phyloP scores from a whole-genome alignment of 2,329 filamentous ascomycete species.

The Coniochaeta ligniaria region DNA sequence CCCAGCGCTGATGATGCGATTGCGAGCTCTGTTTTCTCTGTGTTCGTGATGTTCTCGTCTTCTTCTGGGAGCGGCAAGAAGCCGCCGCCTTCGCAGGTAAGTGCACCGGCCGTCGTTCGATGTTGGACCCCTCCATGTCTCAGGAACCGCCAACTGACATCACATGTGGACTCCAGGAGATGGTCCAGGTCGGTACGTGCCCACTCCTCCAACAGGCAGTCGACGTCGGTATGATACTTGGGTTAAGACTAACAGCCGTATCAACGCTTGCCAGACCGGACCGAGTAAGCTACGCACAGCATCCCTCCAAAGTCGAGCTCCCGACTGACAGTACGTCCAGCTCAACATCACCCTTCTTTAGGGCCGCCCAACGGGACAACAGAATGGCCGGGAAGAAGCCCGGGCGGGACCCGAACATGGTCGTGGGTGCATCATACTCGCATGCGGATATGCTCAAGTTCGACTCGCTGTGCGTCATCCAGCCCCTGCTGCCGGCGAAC shows the following conservation, averaged over 20 bases:
- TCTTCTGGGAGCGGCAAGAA: slow-evolving; percentile 63
- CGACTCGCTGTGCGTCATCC: slow-evolving; percentile 59
- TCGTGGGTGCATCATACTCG: slow-evolving; percentile 92
- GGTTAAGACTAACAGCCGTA: slow-evolving; percentile 8
- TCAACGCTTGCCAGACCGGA: slow-evolving; percentile 40
- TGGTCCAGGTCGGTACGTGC: slow-evolving; percentile 94
- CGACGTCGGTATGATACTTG: neutral
- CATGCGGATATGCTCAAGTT: slow-evolving; percentile 93
- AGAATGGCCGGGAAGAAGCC: slow-evolving; percentile 43
- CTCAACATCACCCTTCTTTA: slow-evolving; percentile 85
- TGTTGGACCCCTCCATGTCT: slow-evolving; percentile 19
- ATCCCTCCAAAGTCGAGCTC: slow-evolving; percentile 1
- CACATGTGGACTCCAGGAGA: slow-evolving; percentile 58
- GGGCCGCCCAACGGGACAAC: slow-evolving; percentile 45
- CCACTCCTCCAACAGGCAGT: slow-evolving; percentile 5
- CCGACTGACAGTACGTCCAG: slow-evolving; percentile 36
- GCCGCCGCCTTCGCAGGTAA: slow-evolving; percentile 58
- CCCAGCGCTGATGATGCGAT: neutral
- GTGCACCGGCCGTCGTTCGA: neutral
- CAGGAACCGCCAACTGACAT: slow-evolving; percentile 5
- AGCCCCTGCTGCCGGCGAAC: slow-evolving; percentile 4
- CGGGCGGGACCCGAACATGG: slow-evolving; percentile 58
- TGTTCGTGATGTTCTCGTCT: slow-evolving; percentile 48
- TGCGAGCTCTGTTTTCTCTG: neutral
- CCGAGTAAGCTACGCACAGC: slow-evolving; percentile 44